Evolutionary conservation across 495 filamentous ascomycete species (phyloP), one percentile per base, ranked within the genome.

Genomic region (Penicillium chermesinum): DNA sequence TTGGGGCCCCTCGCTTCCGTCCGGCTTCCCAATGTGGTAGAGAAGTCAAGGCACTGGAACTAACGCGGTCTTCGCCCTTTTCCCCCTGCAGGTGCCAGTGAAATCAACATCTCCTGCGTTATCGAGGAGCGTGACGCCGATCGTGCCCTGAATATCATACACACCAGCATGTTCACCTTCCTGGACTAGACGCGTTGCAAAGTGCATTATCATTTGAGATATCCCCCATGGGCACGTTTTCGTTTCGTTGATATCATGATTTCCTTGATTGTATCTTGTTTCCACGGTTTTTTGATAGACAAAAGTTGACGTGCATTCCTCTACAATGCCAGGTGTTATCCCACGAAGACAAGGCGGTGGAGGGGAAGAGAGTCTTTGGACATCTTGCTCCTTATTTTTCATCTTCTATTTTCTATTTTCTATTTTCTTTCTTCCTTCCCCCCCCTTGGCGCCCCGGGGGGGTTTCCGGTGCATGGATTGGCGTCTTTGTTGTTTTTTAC

Each of bases 81-180:
- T 25, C 38, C 39, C 41, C 38, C 34, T 53, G 14, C 69, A 95
- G 93, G 91, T 48, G 89, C 90, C 36, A 96, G 90, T 59, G 93
- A 98, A 74, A 98, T 98, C 70, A 96, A 96, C 65, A 98, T 98
- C 44, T 93, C 88, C 12, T 97, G 93, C 65, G 93, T 98, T 7
- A 94, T 98, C 56, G 88, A 93, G 57, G 88, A 88, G 57, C 77
- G 85, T 57, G 88, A 95, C 51, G 90, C 91, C 33, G 86, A 88
- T 46, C 81, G 91, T 46, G 93, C 93, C 12, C 83, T 97, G 73
- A 96, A 91, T 59, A 86, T 96, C 55, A 79, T 98, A 42, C 93
- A 98, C 63, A 96, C 91, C 14, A 88, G 84, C 69, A 79, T 98
- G 41, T 96, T 98, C 56, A 79, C 76, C 16, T 79, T 78, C 53